These are phyloP conservation scores for Polygonum aviculare DNA, from an alignment of 148 eudicot species.

Conservation along the genomic window DNA sequence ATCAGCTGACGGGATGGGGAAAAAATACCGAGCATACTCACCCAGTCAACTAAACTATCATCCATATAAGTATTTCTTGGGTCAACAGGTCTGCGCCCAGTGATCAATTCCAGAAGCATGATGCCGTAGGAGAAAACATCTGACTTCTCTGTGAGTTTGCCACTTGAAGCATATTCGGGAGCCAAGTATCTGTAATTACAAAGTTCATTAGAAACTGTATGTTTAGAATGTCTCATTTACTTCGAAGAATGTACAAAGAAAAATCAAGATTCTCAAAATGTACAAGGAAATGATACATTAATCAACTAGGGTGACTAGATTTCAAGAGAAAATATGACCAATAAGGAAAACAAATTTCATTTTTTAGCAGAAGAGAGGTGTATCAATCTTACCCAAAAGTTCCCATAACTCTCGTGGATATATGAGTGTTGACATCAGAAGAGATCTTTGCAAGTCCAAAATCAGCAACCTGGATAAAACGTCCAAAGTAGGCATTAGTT, in stretches of 20 bases:
- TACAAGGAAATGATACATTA: neutral
- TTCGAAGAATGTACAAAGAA: neutral
- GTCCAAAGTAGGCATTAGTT: neutral
- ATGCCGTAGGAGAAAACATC: constrained; percentile 94
- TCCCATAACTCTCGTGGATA: constrained; percentile 98
- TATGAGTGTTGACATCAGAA: constrained; percentile 76
- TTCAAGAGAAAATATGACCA: neutral
- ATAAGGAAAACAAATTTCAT: neutral
- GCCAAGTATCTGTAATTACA: constrained; percentile 59
- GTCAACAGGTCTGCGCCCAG: constrained; percentile 87
- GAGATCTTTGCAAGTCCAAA: constrained; percentile 92
- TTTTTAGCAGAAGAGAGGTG: neutral
- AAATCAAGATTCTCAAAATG: neutral
- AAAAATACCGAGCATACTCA: constrained; percentile 19
- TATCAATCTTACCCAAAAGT: constrained; percentile 76
- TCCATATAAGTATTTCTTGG: constrained; percentile 51
- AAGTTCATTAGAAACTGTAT: neutral
- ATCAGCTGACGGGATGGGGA: neutral
- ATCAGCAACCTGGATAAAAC: constrained; percentile 73
- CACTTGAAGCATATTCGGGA: constrained; percentile 93
- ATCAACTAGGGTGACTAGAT: neutral
- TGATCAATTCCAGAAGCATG: constrained; percentile 81
- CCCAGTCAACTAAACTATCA: constrained; percentile 98
- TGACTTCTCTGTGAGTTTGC: constrained; percentile 85
- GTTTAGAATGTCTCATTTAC: neutral